Percentiles rank a stretch among this genome's conserved stretches.
phyloP scores from a whole-genome alignment of 345 rosid species.

The Brassica cretica region DNA sequence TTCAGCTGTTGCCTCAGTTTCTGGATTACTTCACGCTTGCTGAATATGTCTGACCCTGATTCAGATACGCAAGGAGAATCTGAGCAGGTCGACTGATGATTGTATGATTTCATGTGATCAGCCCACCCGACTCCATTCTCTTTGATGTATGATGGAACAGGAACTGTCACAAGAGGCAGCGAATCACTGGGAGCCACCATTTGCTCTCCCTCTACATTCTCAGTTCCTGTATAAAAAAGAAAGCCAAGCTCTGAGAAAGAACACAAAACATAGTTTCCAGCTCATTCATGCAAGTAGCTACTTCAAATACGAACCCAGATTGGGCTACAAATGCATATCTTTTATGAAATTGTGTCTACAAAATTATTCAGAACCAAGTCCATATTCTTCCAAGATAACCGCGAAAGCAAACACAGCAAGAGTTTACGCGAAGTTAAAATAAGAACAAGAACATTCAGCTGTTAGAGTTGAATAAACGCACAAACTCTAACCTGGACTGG shows the following conservation, averaged over 20 bases:
- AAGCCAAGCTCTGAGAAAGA: slow-evolving; percentile 24
- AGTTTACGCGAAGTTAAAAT: background rate
- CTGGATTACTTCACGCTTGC: slow-evolving; percentile 90
- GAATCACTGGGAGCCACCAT: slow-evolving; percentile 51
- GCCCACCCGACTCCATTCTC: slow-evolving; percentile 76
- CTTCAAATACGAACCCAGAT: background rate
- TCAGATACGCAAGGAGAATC: slow-evolving; percentile 96
- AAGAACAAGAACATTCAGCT: slow-evolving; percentile 2
- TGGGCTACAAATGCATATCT: background rate
- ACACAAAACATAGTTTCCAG: background rate
- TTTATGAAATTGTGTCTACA: background rate
- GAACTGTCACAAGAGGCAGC: slow-evolving; percentile 74
- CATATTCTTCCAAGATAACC: background rate
- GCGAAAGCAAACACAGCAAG: slow-evolving; percentile 5
- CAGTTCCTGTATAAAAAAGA: slow-evolving; percentile 49
- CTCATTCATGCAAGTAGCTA: slow-evolving; percentile 9
- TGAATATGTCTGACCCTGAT: slow-evolving; percentile 94
- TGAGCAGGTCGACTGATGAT: slow-evolving; percentile 80
- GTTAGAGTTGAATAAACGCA: background rate
- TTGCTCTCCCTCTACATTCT: slow-evolving; percentile 48
- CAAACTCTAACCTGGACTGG: slow-evolving; percentile 33
- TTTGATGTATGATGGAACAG: slow-evolving; percentile 57
- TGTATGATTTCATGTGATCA: slow-evolving; percentile 69
- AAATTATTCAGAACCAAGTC: background rate
- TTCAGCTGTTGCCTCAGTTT: slow-evolving; percentile 90